Percentiles rank a stretch among this genome's conserved stretches.
These are phyloP conservation scores for Fomitiporia mediterranea DNA, from an alignment of 1,284 basidiomycete genomes.

Conservation along the genomic window DNA sequence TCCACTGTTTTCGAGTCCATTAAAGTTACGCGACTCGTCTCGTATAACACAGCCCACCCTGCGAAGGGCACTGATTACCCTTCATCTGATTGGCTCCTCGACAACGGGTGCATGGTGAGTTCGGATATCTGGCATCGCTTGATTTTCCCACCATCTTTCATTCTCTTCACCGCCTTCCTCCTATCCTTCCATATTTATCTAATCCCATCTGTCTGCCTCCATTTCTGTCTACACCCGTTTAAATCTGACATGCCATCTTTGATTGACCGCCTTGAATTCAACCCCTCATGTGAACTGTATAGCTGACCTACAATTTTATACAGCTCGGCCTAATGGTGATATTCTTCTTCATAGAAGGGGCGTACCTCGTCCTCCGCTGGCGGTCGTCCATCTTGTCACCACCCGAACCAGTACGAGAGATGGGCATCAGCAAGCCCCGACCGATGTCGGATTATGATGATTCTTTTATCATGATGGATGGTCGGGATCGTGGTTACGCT, in stretches of 20 bases:
- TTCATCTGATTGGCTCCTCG: slow-evolving; percentile 21
- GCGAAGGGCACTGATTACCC: slow-evolving; percentile 20
- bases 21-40: slow-evolving; percentile 15
- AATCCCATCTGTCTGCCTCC: neutral
- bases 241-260: neutral
- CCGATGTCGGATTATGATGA: neutral
- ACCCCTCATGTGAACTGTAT: neutral
- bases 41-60: slow-evolving; percentile 12
- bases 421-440: slow-evolving; percentile 3
- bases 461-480: neutral
- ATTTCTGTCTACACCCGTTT: neutral
- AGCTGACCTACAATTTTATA: neutral
- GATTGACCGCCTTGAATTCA: neutral
- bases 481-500: too few relatives aligned
- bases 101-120: slow-evolving; percentile 20
- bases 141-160: neutral
- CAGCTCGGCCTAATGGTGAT: slow-evolving; percentile 16
- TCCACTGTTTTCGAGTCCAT: slow-evolving; percentile 15
- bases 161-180: neutral
- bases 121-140: neutral
- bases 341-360: slow-evolving; percentile 15
- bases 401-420: neutral
- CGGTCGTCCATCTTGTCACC: neutral
- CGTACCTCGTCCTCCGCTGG: slow-evolving; percentile 10
- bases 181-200: neutral